Evolutionary conservation across 129 eudicot species (phyloP).

Genomic region (Glebionis coronaria): DNA sequence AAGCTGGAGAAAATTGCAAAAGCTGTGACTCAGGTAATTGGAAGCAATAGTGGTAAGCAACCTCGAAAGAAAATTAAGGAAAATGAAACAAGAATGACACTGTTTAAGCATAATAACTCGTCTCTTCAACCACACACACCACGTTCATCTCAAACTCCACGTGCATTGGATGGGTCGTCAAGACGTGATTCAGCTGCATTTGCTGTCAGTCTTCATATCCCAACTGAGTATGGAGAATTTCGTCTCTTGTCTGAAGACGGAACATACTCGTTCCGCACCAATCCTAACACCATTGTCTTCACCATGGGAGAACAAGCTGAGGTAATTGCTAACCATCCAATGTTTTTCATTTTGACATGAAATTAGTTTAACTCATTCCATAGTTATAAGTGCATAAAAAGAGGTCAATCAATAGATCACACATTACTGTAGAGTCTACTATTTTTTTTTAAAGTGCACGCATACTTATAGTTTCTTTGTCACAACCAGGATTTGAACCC

Average conservation of each 20-base stretch:
- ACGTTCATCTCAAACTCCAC: constrained; percentile 37
- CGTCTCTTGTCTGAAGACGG: constrained; percentile 43
- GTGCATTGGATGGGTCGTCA: constrained; percentile 29
- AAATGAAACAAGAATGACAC: constrained; percentile 46
- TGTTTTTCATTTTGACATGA: background rate
- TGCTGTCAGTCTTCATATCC: constrained; percentile 57
- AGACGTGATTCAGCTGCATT: constrained; percentile 39
- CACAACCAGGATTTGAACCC: background rate
- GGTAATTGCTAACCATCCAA: constrained; percentile 32
- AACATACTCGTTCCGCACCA: constrained; percentile 33
- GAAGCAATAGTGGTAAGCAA: constrained; percentile 30
- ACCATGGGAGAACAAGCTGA: constrained; percentile 58
- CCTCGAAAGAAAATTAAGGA: constrained; percentile 40
- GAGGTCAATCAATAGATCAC: too few relatives aligned
- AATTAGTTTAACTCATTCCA: too few relatives aligned
- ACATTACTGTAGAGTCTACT: too few relatives aligned
- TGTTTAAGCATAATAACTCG: constrained; percentile 58
- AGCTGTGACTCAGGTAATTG: constrained; percentile 44
- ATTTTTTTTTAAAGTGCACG: too few relatives aligned
- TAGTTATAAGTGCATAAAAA: too few relatives aligned
- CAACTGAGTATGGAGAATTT: constrained; percentile 48
- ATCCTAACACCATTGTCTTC: constrained; percentile 50
- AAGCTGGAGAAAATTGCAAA: constrained; percentile 59
- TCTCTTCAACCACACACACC: constrained; percentile 38
- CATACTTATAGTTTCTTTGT: too few relatives aligned